phyloP scores from a whole-genome alignment of 176 grass and related monocot species.

The Eragrostis nindensis region DNA sequence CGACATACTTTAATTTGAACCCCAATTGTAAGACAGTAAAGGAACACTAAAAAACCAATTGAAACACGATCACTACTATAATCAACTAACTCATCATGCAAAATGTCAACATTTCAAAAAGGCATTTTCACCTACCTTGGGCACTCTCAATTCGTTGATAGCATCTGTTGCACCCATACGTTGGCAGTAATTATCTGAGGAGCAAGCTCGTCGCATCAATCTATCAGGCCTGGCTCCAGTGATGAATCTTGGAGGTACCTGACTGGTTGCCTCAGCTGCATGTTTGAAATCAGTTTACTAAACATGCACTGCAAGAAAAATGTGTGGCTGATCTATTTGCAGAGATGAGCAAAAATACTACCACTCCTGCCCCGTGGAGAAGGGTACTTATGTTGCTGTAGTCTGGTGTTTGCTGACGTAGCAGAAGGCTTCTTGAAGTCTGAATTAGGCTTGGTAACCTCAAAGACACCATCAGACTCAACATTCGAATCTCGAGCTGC shows the following conservation, averaged over 20 bases:
- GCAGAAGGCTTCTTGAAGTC: too few species aligned
- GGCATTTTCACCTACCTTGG: constrained; percentile 54
- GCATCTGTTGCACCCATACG: constrained; percentile 45
- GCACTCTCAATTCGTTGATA: constrained; percentile 53
- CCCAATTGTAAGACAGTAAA: too few species aligned
- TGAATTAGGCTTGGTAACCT: too few species aligned
- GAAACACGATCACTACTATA: too few species aligned
- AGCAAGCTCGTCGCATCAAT: constrained; percentile 44
- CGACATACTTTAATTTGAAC: too few species aligned
- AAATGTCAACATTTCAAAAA: too few species aligned
- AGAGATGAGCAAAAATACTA: constrained; percentile 14
- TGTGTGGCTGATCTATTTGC: not conserved
- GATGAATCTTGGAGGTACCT: constrained; percentile 44
- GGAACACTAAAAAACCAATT: too few species aligned
- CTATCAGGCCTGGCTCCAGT: constrained; percentile 45
- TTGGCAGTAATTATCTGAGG: constrained; percentile 37
- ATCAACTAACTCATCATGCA: too few species aligned
- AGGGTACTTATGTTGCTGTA: too few species aligned
- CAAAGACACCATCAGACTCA: too few species aligned
- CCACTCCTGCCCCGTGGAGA: constrained; percentile 17
- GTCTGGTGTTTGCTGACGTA: too few species aligned
- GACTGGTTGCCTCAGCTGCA: constrained; percentile 39
- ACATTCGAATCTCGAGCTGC: too few species aligned
- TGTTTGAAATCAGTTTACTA: constrained; percentile 19
- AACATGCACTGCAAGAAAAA: constrained; percentile 32